Evolutionary conservation across 495 filamentous ascomycete species (phyloP), one percentile per base, ranked within the genome.

Genomic region (Pyrenopolyporus hunteri): DNA sequence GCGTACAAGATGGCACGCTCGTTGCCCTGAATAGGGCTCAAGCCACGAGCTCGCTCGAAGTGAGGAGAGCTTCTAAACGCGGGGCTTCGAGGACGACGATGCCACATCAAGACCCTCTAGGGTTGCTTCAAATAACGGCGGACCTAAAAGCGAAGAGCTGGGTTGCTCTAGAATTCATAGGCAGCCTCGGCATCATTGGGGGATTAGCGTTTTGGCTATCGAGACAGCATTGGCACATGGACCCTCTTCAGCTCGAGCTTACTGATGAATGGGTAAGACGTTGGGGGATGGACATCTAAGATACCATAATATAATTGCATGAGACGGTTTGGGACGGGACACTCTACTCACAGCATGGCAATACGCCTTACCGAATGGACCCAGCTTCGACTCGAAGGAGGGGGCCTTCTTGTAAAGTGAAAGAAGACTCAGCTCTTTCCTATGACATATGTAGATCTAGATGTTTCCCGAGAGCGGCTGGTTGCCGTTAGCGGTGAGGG

Each of bases 121-220:
- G 91, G 2, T 64, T 96, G 17, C 76, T 93, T 55, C 79, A 85
- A 56, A 85, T 89, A 68, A 82, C 83, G 7, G 87, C 87, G n/a
- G 84, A 87, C 22, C 65, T 95, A 54, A 82, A 81, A 56, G 78
- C 79, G 20, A 84, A 79, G 53, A 83, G 90, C 1, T 87, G 88
- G 82, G 57, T 86, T 40, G 83, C 88, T 2, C 72, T 95, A n/a
- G 87, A 91, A 72, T 81, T 97, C 9, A 76, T 93, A n/a, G 88
- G 91, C 0, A 83, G 86, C 33, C 79, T 90, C 40, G 87, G 91
- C 0, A 76, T 93, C 13, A 71, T 94, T 9, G 89, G 90, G 14
- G 90, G 89, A 13, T 68, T 94, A 47, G 84, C 86, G 11, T 76
- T 90, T 33, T 91, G 86, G 87, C 51, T 74, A n/a, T 73, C 70